Evolutionary conservation across 2,329 filamentous ascomycete species (phyloP), one percentile per base, ranked within the genome.

Genomic region (Alternaria gaisen): DNA sequence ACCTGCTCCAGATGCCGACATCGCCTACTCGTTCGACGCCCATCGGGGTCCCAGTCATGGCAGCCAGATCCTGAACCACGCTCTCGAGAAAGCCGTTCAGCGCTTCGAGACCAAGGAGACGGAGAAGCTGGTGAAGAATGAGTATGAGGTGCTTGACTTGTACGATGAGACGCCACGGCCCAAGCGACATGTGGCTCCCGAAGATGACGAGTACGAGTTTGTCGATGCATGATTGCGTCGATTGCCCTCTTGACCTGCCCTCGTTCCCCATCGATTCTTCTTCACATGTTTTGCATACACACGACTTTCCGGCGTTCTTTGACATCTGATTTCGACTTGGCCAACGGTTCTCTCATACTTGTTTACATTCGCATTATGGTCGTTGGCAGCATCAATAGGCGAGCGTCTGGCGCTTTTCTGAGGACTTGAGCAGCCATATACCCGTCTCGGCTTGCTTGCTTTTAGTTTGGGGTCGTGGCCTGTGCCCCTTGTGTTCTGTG

Each of bases 81-180:
- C 87, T 11, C 79, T 89, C 34, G 82, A 80, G 56, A 83, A 86
- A 74, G 87, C 87, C 1, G 83, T 88, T 41, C 83, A 87, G 79
- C 83, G 82, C 64, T 89, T 83, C 71, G 86, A 89, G 77, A 84
- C 83, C 63, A 83, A 83, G 68, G 84, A 87, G 77, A 88, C 85
- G 2, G 85, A 87, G 76, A 86, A 87, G 77, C 74, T 89, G 48
- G 83, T 87, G 73, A 85, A 84, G 78, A 81, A 82, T 57, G 86
- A 88, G 77, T 89, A 88, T 68, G 86, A 88, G 71, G 82, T 81
- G 68, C 83, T 80, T 66, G 82, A 82, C 53, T 65, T 72, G 16
- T 70, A 80, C 20, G 60, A 55, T 61, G 80, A 80, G 66, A 69
- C 72, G 20, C 72, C 72, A 20, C 67, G 61, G 34, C 61, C 70